Conservation (phyloP, 768 basidiomycete genomes). For the Termitomyces sp. region DNA sequence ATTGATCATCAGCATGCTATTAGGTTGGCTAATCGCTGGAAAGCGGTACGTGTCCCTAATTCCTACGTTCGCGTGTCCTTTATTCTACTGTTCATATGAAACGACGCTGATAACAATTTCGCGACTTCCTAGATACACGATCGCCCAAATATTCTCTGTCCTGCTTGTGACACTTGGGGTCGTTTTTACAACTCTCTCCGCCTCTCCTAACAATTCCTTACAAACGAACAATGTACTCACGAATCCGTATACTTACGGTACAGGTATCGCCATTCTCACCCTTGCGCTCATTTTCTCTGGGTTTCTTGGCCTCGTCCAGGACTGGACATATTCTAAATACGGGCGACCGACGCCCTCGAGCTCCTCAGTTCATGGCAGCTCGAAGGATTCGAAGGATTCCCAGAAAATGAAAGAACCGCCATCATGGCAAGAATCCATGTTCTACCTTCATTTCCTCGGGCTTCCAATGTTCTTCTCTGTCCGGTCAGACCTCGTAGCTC, state of each 20-base stretch:
- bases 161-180: slow-evolving; percentile 80
- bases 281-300: slow-evolving; percentile 78
- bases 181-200: slow-evolving; percentile 75
- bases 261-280: slow-evolving; percentile 69
- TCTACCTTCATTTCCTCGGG: slow-evolving; percentile 81
- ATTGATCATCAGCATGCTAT: slow-evolving; percentile 74
- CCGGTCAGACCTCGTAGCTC: slow-evolving; percentile 42
- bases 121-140: slow-evolving; percentile 48
- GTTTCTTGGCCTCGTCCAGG: slow-evolving; percentile 80
- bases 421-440: slow-evolving; percentile 87
- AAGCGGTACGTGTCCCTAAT: slow-evolving; percentile 44
- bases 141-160: slow-evolving; percentile 66
- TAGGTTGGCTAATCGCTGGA: slow-evolving; percentile 64
- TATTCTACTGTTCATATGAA: not conserved
- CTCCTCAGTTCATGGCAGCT: not conserved
- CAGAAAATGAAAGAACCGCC: slow-evolving; percentile 2
- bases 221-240: slow-evolving; percentile 6
- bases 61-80: not conserved
- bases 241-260: slow-evolving; percentile 45
- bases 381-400: not conserved
- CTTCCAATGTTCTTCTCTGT: slow-evolving; percentile 73
- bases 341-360: slow-evolving; percentile 21
- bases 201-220: slow-evolving; percentile 32
- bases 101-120: not conserved
- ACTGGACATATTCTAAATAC: slow-evolving; percentile 62